These are phyloP conservation scores for Penicillium paradoxum DNA, from an alignment of 495 filamentous ascomycete species.

Conservation along the genomic window DNA sequence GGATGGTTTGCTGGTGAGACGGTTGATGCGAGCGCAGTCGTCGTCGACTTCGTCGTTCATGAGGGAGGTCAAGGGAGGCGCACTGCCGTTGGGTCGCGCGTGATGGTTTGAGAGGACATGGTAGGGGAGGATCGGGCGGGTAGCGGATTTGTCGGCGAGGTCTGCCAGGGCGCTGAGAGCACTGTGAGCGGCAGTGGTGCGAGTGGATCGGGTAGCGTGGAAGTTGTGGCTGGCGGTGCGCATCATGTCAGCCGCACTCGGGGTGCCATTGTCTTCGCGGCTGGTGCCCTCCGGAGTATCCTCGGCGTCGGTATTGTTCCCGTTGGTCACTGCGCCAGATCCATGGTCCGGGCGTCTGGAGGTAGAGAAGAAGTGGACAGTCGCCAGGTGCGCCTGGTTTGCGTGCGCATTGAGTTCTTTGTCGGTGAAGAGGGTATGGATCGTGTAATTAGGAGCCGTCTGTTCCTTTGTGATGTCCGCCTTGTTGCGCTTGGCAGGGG, in stretches of 20 bases:
- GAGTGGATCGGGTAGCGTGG: conserved; percentile 69
- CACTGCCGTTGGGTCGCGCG: conserved; percentile 39
- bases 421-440: conserved; percentile 89
- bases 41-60: conserved; percentile 54
- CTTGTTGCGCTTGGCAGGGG: conserved; percentile 45
- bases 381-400: conserved; percentile 64
- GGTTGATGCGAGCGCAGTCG: conserved; percentile 56
- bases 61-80: conserved; percentile 48
- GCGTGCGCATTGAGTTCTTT: conserved; percentile 79
- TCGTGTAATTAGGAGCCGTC: conserved; percentile 58
- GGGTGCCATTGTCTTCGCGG: conserved; percentile 51
- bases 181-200: conserved; percentile 48
- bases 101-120: conserved; percentile 50
- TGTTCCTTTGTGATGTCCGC: conserved; percentile 36
- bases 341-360: conserved; percentile 46
- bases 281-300: conserved; percentile 44
- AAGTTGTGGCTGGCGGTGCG: conserved; percentile 59
- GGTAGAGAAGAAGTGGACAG: conserved; percentile 51
- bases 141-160: conserved; percentile 58
- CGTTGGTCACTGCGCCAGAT: conserved; percentile 38
- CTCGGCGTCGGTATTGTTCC: conserved; percentile 44
- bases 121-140: conserved; percentile 60
- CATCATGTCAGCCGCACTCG: conserved; percentile 60
- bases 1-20: conserved; percentile 29
- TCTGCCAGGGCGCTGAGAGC: conserved; percentile 58